phyloP scores from a whole-genome alignment of 176 grass and related monocot species.

The Carex myosuroides region DNA sequence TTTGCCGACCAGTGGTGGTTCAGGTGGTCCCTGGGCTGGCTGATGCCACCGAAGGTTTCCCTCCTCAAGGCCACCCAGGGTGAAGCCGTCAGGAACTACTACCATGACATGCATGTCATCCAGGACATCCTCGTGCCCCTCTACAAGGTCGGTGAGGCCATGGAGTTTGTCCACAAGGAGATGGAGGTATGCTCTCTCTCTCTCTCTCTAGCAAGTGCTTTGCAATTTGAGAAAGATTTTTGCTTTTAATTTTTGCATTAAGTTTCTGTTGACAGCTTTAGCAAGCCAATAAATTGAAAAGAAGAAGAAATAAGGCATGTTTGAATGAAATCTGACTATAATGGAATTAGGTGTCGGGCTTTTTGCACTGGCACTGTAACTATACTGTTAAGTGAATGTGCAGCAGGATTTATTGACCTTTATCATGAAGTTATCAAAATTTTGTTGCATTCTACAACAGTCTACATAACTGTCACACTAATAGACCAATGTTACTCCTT shows the following conservation, averaged over 20 bases:
- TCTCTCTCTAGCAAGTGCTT: background rate
- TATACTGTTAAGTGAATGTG: background rate
- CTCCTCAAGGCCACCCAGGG: conserved; percentile 90
- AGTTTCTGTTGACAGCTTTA: background rate
- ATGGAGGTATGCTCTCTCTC: conserved; percentile 56
- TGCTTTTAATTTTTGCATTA: background rate
- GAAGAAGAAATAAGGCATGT: background rate
- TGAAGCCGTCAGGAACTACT: conserved; percentile 85
- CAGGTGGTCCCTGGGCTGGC: conserved; percentile 73
- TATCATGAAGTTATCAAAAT: background rate
- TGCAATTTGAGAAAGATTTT: background rate
- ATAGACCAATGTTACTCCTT: background rate
- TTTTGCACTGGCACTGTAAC: background rate
- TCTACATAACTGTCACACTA: background rate
- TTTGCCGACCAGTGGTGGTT: conserved; percentile 97
- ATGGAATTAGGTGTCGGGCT: background rate
- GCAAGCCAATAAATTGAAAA: background rate
- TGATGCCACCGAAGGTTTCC: conserved; percentile 96
- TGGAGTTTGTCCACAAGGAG: conserved; percentile 69
- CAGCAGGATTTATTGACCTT: background rate
- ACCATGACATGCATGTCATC: conserved; percentile 96
- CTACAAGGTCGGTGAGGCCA: conserved; percentile 87
- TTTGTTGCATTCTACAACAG: background rate
- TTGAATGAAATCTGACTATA: background rate
- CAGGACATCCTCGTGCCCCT: conserved; percentile 86